A percentile compares a stretch with the other conserved stretches of the same genome.
phyloP scores from a whole-genome alignment of 345 rosid genomes.

The Ceriops tagal region DNA sequence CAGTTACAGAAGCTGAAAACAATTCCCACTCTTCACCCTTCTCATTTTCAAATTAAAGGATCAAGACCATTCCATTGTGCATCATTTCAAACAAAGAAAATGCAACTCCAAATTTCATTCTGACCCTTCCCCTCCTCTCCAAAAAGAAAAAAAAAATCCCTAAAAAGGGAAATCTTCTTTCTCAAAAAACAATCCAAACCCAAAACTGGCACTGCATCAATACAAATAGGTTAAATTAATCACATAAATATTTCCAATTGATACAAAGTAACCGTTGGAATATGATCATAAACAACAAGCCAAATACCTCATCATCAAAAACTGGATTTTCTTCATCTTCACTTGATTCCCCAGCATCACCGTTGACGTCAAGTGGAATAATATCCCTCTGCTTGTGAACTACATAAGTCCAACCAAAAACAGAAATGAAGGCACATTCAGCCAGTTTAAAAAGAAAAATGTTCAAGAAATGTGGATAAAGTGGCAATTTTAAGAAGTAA shows the following conservation, averaged over 20 bases:
- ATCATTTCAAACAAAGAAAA: background rate
- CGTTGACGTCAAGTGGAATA: constrained; percentile 61
- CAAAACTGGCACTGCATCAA: background rate
- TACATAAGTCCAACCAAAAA: constrained; percentile 18
- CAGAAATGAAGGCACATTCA: constrained; percentile 6
- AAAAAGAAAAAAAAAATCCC: background rate
- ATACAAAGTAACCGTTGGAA: background rate
- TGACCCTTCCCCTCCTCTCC: background rate
- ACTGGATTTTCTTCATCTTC: constrained; percentile 73
- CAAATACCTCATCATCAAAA: constrained; percentile 38
- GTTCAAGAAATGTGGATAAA: background rate
- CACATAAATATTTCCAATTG: background rate
- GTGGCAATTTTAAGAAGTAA: too few species aligned
- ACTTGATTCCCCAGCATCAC: constrained; percentile 56
- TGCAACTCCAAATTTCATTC: too few species aligned
- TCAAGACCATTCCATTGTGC: background rate
- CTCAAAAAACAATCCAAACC: background rate
- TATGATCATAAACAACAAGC: background rate
- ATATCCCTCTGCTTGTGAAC: constrained; percentile 88
- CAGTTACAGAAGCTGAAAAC: too few species aligned
- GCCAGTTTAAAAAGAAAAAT: background rate
- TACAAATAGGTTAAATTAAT: background rate
- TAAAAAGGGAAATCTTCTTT: too few species aligned
- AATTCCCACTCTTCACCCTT: too few species aligned
- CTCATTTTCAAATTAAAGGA: background rate